Base-by-base conservation (phyloP, 208 protist genomes). In the Naegleria gruberi region DNA sequence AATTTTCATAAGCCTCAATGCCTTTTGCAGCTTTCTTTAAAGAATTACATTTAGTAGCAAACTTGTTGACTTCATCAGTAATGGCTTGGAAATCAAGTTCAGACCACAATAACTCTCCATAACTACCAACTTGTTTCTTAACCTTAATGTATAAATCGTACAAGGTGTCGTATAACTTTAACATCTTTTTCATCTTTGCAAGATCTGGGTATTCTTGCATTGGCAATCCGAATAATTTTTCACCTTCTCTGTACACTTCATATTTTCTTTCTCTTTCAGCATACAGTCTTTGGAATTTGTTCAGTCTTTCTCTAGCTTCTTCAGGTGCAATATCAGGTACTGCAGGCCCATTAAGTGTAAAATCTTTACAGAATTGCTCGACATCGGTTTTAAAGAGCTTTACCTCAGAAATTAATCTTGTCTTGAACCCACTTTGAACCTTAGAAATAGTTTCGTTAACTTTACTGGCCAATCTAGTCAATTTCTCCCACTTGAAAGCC, bases 141-240 rank as follows among this genome's bases (percentile, higher is more conserved):
- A 99, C 97, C 91, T 97, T 96, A 82, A 97, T 96, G 94, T 98
- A 98, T 4, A 99, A 94, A 41, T 93, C 94, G 93, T 99, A 99
- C 30, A 99, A 95, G 93, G 96, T 97, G 89, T 98, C 95, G 0
- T 98, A 95, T 74, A 99, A 93, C 91, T 97, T 95, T 23, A 99
- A 93, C 91, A 98, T 95, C 90, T 96, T 97, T 91, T 96, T 96
- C 17, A 97, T 98, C 90, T 96, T 94, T 43, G 96, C 94, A 40
- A 98, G 92, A 90, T 99, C 96, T 34, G 97, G 96, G 92, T 98
- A 99, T 87, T 97, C 95, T 91, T 98, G 97, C 86, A 95, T 91
- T 8, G 95, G 95, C 86, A 99, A 92, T 30, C 97, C 97, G 90
- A 99, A 99, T 34, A 98, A 95, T 90, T 98, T 95, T 94, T 99